These are phyloP conservation scores for Grammothele lineata DNA, from an alignment of 768 basidiomycete genomes.

Conservation along the genomic window DNA sequence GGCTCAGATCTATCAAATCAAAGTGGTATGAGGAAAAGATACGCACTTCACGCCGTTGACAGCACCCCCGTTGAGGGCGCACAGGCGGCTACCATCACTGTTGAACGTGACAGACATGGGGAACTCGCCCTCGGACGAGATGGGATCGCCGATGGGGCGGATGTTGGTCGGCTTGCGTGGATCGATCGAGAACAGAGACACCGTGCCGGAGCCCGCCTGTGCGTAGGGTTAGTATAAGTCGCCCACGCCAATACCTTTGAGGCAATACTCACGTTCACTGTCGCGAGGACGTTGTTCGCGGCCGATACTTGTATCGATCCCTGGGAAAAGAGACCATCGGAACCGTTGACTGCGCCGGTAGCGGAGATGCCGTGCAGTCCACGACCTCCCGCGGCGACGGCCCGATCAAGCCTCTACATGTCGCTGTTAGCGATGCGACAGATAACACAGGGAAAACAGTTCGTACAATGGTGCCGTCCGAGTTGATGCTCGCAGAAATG, in stretches of 20 bases:
- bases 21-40: too few relatives aligned
- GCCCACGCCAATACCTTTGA: too few relatives aligned
- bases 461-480: slow-evolving; percentile 38
- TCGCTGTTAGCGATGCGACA: not conserved
- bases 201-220: slow-evolving; percentile 44
- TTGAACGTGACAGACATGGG: slow-evolving; percentile 41
- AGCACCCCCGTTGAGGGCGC: slow-evolving; percentile 33
- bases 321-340: slow-evolving; percentile 20
- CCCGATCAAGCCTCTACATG: slow-evolving; percentile 17
- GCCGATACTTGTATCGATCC: slow-evolving; percentile 21
- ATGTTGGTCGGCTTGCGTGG: slow-evolving; percentile 38
- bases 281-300: slow-evolving; percentile 15
- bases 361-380: slow-evolving; percentile 20
- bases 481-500: slow-evolving; percentile 36
- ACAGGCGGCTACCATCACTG: slow-evolving; percentile 27
- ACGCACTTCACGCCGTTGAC: slow-evolving; percentile 33
- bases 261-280: slow-evolving; percentile 19
- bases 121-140: slow-evolving; percentile 44
- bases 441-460: not conserved
- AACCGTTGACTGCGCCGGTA: slow-evolving; percentile 10
- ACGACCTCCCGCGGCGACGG: slow-evolving; percentile 13
- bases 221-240: not conserved
- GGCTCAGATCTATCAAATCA: too few relatives aligned
- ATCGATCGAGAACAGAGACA: slow-evolving; percentile 38
- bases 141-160: slow-evolving; percentile 39